Evolutionary conservation across 148 eudicot genomes (phyloP).

Genomic region (Camellia granthamiana): DNA sequence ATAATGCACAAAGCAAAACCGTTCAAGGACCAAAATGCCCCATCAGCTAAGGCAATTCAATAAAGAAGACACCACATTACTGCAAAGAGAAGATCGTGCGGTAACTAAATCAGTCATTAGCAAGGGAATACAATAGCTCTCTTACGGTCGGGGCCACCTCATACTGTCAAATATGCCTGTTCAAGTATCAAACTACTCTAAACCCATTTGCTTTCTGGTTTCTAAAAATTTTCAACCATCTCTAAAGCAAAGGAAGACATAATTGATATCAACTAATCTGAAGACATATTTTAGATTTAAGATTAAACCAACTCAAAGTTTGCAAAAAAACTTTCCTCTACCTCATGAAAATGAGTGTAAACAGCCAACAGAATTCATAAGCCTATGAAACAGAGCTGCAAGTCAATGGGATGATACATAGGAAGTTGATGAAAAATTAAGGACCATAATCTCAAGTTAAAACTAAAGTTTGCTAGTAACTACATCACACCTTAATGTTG

Average conservation of each 20-base stretch:
- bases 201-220: conserved; percentile 4
- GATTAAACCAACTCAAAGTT: not conserved
- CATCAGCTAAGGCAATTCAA: not conserved
- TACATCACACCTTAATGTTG: not conserved
- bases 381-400: too few relatives aligned
- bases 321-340: not conserved
- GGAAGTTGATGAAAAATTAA: too few relatives aligned
- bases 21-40: not conserved
- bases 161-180: not conserved
- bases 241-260: not conserved
- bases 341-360: too few relatives aligned
- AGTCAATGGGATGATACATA: too few relatives aligned
- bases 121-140: not conserved
- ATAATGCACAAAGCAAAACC: conserved; percentile 1
- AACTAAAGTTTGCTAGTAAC: too few relatives aligned
- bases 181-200: not conserved
- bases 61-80: not conserved
- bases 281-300: not conserved
- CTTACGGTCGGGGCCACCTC: not conserved
- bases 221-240: not conserved
- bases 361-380: too few relatives aligned
- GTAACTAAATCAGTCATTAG: not conserved
- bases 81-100: not conserved
- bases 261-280: not conserved
- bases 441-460: too few relatives aligned